A percentile compares a stretch with the other conserved stretches of the same genome.
Evolutionary conservation across 306 rosid genomes (phyloP).

Genomic region (Glycyrrhiza uralensis): DNA sequence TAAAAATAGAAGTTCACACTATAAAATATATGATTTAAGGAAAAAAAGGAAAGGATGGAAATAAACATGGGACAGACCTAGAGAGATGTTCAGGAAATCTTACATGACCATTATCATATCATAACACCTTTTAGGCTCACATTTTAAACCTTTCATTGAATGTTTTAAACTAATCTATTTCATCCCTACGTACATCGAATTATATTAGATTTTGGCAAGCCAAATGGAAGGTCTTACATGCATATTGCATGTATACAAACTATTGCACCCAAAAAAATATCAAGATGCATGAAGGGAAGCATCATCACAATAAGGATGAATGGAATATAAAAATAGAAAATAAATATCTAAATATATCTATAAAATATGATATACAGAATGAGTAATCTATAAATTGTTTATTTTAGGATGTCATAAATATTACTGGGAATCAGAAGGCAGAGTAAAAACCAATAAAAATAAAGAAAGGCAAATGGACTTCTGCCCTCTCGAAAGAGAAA

Average conservation of each 20-base stretch:
- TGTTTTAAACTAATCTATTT: neutral
- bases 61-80: neutral
- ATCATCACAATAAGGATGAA: neutral
- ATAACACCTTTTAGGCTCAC: neutral
- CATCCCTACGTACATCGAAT: neutral
- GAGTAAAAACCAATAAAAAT: neutral
- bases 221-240: neutral
- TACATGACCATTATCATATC: neutral
- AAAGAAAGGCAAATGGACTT: neutral
- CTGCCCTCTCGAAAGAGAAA: neutral
- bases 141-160: neutral
- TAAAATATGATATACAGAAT: neutral
- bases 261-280: neutral
- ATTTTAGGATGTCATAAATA: neutral
- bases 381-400: neutral
- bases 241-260: neutral
- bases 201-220: neutral
- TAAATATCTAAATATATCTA: neutral
- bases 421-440: neutral
- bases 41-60: neutral
- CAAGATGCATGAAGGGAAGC: neutral
- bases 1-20: neutral
- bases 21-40: neutral
- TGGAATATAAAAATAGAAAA: neutral
- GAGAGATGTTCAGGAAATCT: neutral